phyloP scores from a whole-genome alignment of 2,329 filamentous ascomycete genomes.

The Colletotrichum shisoi region DNA sequence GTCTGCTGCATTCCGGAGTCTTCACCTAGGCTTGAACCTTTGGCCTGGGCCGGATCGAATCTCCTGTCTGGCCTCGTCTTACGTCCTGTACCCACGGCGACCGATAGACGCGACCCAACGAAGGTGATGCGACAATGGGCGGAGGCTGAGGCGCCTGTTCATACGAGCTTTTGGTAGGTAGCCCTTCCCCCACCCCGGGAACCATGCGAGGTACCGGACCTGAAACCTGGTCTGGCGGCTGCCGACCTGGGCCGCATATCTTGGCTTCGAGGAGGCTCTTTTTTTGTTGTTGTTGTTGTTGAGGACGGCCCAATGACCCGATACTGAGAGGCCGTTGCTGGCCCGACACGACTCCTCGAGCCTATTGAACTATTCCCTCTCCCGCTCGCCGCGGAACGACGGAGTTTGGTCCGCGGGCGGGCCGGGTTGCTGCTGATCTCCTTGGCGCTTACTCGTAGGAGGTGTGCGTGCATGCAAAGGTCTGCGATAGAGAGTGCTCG shows the following conservation, averaged over 20 bases:
- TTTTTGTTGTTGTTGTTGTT: not conserved
- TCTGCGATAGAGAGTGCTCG: constrained; percentile 8
- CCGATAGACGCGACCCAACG: constrained; percentile 3
- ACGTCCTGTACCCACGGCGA: not conserved
- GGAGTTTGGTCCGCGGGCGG: constrained; percentile 11
- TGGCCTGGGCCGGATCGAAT: constrained; percentile 11
- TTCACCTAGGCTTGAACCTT: constrained; percentile 6
- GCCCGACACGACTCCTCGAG: constrained; percentile 4
- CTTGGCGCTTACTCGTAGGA: constrained; percentile 1
- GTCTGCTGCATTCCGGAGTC: constrained; percentile 25
- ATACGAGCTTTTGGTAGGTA: constrained; percentile 19
- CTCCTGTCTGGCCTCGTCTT: not conserved
- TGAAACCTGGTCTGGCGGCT: constrained; percentile 35
- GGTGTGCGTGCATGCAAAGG: not conserved
- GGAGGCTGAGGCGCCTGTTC: constrained; percentile 39
- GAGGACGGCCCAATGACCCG: not conserved
- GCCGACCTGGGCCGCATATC: constrained; percentile 33
- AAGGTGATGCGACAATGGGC: not conserved
- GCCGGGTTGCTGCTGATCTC: constrained; percentile 6
- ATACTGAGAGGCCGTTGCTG: constrained; percentile 14
- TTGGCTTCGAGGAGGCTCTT: constrained; percentile 1
- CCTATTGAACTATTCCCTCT: constrained; percentile 8
- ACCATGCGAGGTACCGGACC: constrained; percentile 21
- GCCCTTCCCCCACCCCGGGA: not conserved
- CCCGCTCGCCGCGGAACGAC: not conserved